Evolutionary conservation across 192 early-diverging fungal species (phyloP), one percentile per base, ranked within the genome.

Genomic region (Backusella sp.): DNA sequence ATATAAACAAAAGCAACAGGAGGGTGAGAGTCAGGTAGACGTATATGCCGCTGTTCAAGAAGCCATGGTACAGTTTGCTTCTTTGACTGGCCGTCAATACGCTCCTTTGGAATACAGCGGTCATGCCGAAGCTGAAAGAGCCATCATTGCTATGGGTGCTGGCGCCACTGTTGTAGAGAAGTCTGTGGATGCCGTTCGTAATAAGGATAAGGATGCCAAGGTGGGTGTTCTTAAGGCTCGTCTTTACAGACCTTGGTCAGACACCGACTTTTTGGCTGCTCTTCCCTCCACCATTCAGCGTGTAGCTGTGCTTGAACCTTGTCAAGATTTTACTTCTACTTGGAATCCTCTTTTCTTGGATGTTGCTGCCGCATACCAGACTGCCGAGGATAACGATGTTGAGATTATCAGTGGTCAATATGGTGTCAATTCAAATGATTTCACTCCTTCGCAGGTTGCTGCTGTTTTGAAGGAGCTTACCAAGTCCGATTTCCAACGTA

Each of bases 291-390:
- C 42, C 17, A 91, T 89, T 9, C 86, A 88, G 74, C 88, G 84
- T 11, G 69, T 92, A 32, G 86, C 87, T 34, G 90, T 93, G 17
- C 75, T 93, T 37, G 91, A 93, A 77, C 90, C 90, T 72, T 85
- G 87, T 7, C 77, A 81, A 4, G 88, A 86, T 46, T 80, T 86
- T 75, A 83, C 91, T 21, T 88, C 88, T 68, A 81, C 87, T 28
- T 95, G 92, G 90, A 94, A 92, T 28, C 92, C 93, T 34, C 81
- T 97, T 56, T 94, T 95, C 85, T 85, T 96, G 41, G 96, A 97
- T 78, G 89, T 97, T 66, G 90, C 92, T 0, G 87, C 92, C 26
- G 85, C 90, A 19, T 91, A 93, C 77, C 89, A 92, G 70, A 77
- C 90, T 42, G 52, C 72, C 44, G 46, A 76, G 26, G 37, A 84